Evolutionary conservation across 495 filamentous ascomycete genomes (phyloP), one percentile per base, ranked within the genome.

Genomic region (Penicillium silybi): DNA sequence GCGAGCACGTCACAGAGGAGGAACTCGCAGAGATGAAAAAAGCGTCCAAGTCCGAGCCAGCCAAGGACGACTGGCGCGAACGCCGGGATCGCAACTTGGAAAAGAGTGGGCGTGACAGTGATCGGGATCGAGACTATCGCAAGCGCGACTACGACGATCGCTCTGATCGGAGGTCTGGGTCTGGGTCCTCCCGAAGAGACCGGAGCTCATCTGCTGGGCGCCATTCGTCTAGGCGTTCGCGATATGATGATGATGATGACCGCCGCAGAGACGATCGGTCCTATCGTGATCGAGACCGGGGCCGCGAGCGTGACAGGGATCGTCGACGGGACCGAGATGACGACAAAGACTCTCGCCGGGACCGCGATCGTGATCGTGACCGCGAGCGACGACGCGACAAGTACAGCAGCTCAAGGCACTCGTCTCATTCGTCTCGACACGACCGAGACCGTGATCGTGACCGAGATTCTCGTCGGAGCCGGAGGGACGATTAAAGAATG

Each of bases 1-100:
- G 86, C 20, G 80, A 86, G 71, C 67, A 75, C 44, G 69, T 87
- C 19, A 86, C 82, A 5, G 82, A 86, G 54, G 81, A 82, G 50
- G 84, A 86, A 53, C 61, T 84, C 16, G 71, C 78, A 52, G 61
- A 54, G 35, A 67, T 71, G 52, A 73, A 80, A 54, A 80, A 80
- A 46, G 68, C 71, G 41, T 60, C 61, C 0, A 70, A 72, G 46
- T 62, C 71, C 18, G 62, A 64, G 32, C 63, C 62, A 27, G 70
- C 72, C 15, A 59, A 75, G 38, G 70, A 72, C 35, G 68, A 75
- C 41, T 79, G 76, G 74, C 71, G 70, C 40, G 71, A 77, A 29
- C 63, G 75, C 58, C 67, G 71, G 42, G 75, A 81, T 50, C 71
- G 68, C 44, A 79, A 79, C 44, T 60, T 78, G 27, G 76, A 74